These are phyloP conservation scores for Atalantia buxifolia DNA, from an alignment of 345 rosid species.

Conservation along the genomic window DNA sequence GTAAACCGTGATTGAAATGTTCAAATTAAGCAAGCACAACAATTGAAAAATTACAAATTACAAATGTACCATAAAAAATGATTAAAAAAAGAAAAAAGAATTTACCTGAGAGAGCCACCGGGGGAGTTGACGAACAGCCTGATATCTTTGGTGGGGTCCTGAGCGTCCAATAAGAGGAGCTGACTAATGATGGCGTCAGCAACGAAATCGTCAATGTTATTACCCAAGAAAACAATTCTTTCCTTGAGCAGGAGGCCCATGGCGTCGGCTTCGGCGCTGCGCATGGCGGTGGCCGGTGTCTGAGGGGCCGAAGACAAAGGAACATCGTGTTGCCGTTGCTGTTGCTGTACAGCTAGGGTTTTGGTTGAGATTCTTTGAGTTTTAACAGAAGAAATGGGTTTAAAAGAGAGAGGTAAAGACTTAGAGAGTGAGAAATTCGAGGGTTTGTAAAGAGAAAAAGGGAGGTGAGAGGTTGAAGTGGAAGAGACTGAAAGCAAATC, in stretches of 20 bases:
- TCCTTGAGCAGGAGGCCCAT: conserved; percentile 86
- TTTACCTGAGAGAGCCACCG: conserved; percentile 91
- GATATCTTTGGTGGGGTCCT: conserved; percentile 84
- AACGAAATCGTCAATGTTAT: conserved; percentile 68
- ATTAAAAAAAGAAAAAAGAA: not conserved
- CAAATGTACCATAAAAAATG: not conserved
- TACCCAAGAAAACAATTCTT: conserved; percentile 81
- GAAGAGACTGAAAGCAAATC: conserved; percentile 47
- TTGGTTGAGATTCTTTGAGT: conserved; percentile 28
- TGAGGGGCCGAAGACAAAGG: conserved; percentile 36
- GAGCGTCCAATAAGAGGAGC: conserved; percentile 82
- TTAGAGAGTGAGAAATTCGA: conserved; percentile 20
- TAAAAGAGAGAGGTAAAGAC: conserved; percentile 21
- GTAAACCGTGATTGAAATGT: too few species aligned
- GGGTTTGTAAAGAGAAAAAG: conserved; percentile 21
- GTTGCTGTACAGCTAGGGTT: conserved; percentile 23
- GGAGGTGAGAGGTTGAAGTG: conserved; percentile 31
- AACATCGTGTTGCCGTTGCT: not conserved
- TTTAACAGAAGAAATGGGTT: conserved; percentile 29
- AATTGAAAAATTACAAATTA: not conserved
- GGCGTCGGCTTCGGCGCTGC: conserved; percentile 75
- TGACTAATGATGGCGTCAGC: conserved; percentile 91
- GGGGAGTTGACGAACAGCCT: conserved; percentile 80
- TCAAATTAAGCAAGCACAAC: not conserved
- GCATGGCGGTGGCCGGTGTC: conserved; percentile 60